Evolutionary conservation across 805 yeast genomes (phyloP).

Genomic region (Pichia eremophila): DNA sequence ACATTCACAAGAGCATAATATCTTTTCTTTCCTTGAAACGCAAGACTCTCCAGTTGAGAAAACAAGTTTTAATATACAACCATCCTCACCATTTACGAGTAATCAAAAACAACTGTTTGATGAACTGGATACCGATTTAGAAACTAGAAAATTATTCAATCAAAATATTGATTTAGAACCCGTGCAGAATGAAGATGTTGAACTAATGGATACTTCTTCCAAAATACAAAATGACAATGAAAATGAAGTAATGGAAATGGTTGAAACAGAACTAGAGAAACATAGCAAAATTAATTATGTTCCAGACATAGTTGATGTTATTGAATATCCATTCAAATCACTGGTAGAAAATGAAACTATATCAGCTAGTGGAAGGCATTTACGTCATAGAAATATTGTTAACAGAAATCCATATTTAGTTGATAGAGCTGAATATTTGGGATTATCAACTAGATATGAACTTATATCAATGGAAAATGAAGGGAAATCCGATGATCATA

Average conservation of each 20-base stretch:
- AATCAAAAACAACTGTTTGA: background rate
- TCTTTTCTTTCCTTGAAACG: background rate
- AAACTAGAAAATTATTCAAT: too few species aligned
- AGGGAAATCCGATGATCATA: constrained; percentile 22
- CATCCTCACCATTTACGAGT: background rate
- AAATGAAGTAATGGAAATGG: too few species aligned
- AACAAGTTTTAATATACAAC: background rate
- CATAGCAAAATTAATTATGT: too few species aligned
- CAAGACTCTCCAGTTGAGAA: background rate
- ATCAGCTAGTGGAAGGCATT: background rate
- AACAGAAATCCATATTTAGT: constrained; percentile 25
- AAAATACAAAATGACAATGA: too few species aligned
- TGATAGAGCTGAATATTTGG: constrained; percentile 26
- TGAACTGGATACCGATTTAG: background rate
- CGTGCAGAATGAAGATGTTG: too few species aligned
- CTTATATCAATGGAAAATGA: constrained; percentile 23
- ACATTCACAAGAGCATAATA: too few species aligned
- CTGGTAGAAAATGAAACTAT: background rate
- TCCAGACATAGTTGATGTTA: too few species aligned
- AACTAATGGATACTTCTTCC: too few species aligned
- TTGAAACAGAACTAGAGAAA: too few species aligned
- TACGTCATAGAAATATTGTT: constrained; percentile 9
- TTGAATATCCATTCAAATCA: too few species aligned
- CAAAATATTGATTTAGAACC: too few species aligned
- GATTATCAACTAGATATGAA: constrained; percentile 21